Conservation (phyloP, 192 early-diverging fungal genomes). For the Spizellomyces sp. region DNA sequence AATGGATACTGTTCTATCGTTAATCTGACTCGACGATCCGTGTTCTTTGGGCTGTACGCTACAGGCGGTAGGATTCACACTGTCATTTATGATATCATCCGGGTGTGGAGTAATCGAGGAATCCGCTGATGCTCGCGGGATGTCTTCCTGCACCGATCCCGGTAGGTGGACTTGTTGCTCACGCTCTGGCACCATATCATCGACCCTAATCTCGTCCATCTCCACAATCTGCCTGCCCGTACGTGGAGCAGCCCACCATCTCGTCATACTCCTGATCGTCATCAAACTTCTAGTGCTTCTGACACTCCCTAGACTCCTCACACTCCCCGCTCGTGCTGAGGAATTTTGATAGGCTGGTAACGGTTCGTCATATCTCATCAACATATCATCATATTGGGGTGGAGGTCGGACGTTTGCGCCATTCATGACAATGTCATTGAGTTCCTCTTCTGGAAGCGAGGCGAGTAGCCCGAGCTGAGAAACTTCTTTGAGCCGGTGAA, state of each 20-base stretch:
- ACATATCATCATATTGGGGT: constrained; percentile 6
- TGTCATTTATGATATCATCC: too few relatives aligned
- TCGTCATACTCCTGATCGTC: background rate
- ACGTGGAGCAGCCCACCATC: background rate
- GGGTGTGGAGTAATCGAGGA: too few relatives aligned
- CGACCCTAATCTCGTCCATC: too few relatives aligned
- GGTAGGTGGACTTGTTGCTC: too few relatives aligned
- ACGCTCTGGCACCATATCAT: too few relatives aligned
- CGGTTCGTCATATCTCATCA: constrained; percentile 4
- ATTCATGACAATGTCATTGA: constrained; percentile 27
- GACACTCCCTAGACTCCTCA: background rate
- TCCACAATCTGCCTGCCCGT: too few relatives aligned
- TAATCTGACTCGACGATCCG: too few relatives aligned
- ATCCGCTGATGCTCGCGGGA: too few relatives aligned
- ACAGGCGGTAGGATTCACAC: too few relatives aligned
- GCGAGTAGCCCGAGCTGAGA: constrained; percentile 7
- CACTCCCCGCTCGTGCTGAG: background rate
- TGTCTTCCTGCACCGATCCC: too few relatives aligned
- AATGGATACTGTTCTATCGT: too few relatives aligned
- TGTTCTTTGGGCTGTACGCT: too few relatives aligned
- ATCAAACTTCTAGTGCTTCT: background rate
- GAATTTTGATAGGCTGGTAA: constrained; percentile 1
- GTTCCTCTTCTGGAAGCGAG: constrained; percentile 15
- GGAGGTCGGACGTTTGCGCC: constrained; percentile 10
- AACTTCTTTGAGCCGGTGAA: constrained; percentile 14